Percentiles rank a stretch among this genome's conserved stretches.
These are phyloP conservation scores for Penicillium sclerotiorum DNA, from an alignment of 2,329 filamentous ascomycete species.

Conservation along the genomic window DNA sequence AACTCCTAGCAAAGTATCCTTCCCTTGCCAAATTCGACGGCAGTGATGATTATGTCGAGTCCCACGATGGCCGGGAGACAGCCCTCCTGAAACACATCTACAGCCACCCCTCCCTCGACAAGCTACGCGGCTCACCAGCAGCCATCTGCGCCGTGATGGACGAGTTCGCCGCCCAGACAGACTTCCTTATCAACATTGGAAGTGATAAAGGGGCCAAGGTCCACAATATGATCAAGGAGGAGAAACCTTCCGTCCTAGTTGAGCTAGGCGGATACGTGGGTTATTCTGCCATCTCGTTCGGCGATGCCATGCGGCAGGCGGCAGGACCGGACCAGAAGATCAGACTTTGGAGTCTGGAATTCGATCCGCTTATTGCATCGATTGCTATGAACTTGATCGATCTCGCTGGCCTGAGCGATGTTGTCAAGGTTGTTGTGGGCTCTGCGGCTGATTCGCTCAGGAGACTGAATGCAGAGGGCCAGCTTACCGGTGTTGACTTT, in stretches of 20 bases:
- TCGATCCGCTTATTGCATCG: constrained; percentile 15
- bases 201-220: constrained; percentile 11
- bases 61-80: constrained; percentile 18
- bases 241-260: constrained; percentile 10
- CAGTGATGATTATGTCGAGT: constrained; percentile 4
- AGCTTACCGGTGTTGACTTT: constrained; percentile 6
- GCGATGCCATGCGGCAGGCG: constrained; percentile 8
- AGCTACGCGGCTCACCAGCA: constrained; percentile 12
- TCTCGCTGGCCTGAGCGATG: constrained; percentile 14
- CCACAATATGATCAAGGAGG: constrained; percentile 7
- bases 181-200: constrained; percentile 20
- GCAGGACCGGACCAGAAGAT: not conserved
- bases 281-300: constrained; percentile 14
- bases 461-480: constrained; percentile 7
- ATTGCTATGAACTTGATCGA: constrained; percentile 17
- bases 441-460: constrained; percentile 10
- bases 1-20: constrained; percentile 9
- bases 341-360: constrained; percentile 11
- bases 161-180: constrained; percentile 12
- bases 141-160: constrained; percentile 14
- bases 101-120: constrained; percentile 8
- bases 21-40: constrained; percentile 2
- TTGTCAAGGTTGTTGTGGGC: constrained; percentile 15
- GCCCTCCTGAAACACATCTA: constrained; percentile 16
- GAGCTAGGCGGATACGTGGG: constrained; percentile 18